Evolutionary conservation across 1,139 yeast species (phyloP), one percentile per base, ranked within the genome.

Genomic region (Candida glucosophila): DNA sequence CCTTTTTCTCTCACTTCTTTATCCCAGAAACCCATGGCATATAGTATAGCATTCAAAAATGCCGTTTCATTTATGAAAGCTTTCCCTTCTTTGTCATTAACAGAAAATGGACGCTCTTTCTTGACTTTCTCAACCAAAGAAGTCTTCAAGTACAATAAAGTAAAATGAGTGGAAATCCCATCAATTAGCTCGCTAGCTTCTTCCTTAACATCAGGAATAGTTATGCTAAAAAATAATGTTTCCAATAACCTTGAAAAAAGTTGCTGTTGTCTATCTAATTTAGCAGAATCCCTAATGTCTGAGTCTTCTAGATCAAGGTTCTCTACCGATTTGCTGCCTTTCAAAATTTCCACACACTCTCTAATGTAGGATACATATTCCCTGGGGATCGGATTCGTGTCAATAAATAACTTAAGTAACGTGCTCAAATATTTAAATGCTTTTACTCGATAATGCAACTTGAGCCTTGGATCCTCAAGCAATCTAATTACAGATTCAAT

Each of bases 11-110:
- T 64, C 1, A 88, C 90, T 13, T 70, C 73, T 14, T 66, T 59
- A 31, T 77, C 69, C 58, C 85, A 81, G 35, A 81, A 86, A 32
- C 95, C 77, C 35, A 90, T 62, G 0, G 96, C 90, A 45, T 71
- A 76, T 17, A 77, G 73, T 24, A 90, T 70, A 0, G 93, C 93
- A 37, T 76, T 76, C 24, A 86, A 61, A 27, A 85, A 61, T 0
- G 82, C 66, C 23, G 74, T 72, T 31, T 86, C 92, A 31, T 76
- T 77, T 19, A 88, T 64, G 34, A 66, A 67, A 4, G 77, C 74
- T 22, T 63, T 63, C 0, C 95, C 95, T 51, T 86, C 95, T 30
- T 78, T 74, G 37, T 85, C 88, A 30, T 72, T 71, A 10, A 86
- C 75, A 9, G 79, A 72, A 45, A 88, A 88, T 7, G 77, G 67